These are phyloP conservation scores for Houttuynia cordata DNA, from an alignment of 164 flowering plant genomes.

Conservation along the genomic window DNA sequence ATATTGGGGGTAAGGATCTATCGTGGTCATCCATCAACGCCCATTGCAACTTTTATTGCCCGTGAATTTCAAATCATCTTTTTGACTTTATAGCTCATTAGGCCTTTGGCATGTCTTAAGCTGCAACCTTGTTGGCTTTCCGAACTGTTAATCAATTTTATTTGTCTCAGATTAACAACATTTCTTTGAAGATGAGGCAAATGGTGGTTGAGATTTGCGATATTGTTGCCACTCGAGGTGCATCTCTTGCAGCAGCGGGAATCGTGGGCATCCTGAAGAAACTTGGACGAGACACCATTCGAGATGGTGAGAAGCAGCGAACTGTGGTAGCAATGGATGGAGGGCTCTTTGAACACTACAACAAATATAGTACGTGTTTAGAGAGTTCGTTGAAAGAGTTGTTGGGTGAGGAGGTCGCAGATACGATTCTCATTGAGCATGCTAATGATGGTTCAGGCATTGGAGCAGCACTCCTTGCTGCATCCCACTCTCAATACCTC, in stretches of 20 bases:
- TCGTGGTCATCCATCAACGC: neutral
- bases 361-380: slow-evolving; percentile 43
- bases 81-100: neutral
- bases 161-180: slow-evolving; percentile 11
- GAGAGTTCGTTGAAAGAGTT: slow-evolving; percentile 55
- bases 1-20: slow-evolving; percentile 29
- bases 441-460: slow-evolving; percentile 46
- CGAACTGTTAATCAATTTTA: too few species aligned
- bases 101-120: neutral
- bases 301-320: slow-evolving; percentile 11
- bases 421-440: slow-evolving; percentile 37
- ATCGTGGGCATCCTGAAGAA: slow-evolving; percentile 50
- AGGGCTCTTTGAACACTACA: slow-evolving; percentile 52
- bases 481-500: slow-evolving; percentile 18
- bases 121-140: neutral
- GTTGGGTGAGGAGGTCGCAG: slow-evolving; percentile 41
- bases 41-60: too few species aligned
- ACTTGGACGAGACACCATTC: slow-evolving; percentile 24
- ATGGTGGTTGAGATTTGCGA: slow-evolving; percentile 42
- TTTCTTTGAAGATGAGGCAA: slow-evolving; percentile 36
- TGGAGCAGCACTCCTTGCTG: slow-evolving; percentile 50
- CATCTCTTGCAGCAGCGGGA: slow-evolving; percentile 56
- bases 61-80: too few species aligned
- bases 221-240: slow-evolving; percentile 49
- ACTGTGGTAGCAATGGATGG: slow-evolving; percentile 48